A percentile compares a stretch with the other conserved stretches of the same genome.
Conservation (phyloP, 1,284 basidiomycete species). For the Kwoniella shivajii region DNA sequence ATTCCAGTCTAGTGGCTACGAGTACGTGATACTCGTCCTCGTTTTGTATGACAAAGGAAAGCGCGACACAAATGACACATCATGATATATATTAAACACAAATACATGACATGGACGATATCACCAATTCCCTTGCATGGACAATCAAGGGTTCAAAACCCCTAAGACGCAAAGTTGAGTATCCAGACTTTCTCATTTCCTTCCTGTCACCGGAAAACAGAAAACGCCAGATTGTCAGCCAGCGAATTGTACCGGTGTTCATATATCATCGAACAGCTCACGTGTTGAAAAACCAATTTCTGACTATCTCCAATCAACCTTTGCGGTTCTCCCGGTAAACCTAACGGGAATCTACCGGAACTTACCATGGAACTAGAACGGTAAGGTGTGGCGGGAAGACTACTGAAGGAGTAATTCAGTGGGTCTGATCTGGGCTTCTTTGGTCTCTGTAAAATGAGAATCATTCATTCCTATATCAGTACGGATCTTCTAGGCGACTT, state of each 20-base stretch:
- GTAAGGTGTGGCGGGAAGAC: not conserved
- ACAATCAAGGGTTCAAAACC: too few species aligned
- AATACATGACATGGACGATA: too few species aligned
- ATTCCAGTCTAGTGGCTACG: too few species aligned
- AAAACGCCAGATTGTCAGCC: not conserved
- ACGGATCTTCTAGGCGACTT: too few species aligned
- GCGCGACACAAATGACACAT: too few species aligned
- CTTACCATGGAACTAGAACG: not conserved
- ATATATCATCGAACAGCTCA: not conserved
- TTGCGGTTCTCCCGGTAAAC: not conserved
- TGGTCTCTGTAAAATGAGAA: not conserved
- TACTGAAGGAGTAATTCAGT: not conserved
- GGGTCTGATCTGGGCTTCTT: not conserved
- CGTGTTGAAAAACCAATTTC: constrained; percentile 6
- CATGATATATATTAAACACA: too few species aligned
- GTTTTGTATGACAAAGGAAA: too few species aligned
- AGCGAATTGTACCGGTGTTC: not conserved
- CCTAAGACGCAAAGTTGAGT: too few species aligned
- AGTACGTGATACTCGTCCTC: too few species aligned
- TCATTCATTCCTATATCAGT: not conserved
- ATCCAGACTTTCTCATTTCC: not conserved
- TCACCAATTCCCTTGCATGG: too few species aligned
- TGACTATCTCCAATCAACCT: not conserved
- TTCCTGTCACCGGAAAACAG: not conserved
- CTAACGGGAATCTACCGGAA: not conserved